phyloP scores from a whole-genome alignment of 129 eudicot genomes.

The Centella asiatica region DNA sequence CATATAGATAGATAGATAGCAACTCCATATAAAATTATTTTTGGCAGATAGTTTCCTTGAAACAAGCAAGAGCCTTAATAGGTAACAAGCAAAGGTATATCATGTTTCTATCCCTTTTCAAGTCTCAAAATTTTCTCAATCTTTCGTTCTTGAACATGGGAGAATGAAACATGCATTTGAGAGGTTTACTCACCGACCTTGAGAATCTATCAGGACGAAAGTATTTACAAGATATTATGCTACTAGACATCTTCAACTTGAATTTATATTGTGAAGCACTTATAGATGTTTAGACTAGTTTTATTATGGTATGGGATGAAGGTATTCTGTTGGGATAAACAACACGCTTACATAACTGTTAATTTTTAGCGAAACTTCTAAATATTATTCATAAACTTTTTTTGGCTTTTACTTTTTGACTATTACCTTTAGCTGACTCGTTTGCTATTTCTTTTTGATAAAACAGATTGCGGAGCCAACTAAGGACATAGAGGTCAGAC shows the following conservation, averaged over 20 bases:
- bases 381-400: constrained; percentile 1
- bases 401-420: constrained; percentile 24
- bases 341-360: background rate
- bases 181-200: background rate
- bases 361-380: background rate
- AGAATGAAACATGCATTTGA: background rate
- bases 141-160: background rate
- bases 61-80: too few species aligned
- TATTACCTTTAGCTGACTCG: constrained; percentile 52
- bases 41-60: too few species aligned
- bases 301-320: background rate
- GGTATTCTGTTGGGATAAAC: background rate
- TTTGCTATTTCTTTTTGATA: constrained; percentile 54
- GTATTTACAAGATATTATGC: too few species aligned
- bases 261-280: background rate
- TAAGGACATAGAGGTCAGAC: constrained; percentile 57
- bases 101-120: background rate
- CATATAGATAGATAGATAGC: too few species aligned
- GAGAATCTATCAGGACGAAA: background rate
- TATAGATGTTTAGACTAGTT: background rate
- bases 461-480: constrained; percentile 63
- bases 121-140: background rate
- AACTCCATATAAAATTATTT: too few species aligned
- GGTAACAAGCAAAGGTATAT: background rate
- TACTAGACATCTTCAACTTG: background rate